A percentile compares a stretch with the other conserved stretches of the same genome.
These are phyloP conservation scores for Ogataea saltuana DNA, from an alignment of 805 yeast genomes.

Conservation along the genomic window DNA sequence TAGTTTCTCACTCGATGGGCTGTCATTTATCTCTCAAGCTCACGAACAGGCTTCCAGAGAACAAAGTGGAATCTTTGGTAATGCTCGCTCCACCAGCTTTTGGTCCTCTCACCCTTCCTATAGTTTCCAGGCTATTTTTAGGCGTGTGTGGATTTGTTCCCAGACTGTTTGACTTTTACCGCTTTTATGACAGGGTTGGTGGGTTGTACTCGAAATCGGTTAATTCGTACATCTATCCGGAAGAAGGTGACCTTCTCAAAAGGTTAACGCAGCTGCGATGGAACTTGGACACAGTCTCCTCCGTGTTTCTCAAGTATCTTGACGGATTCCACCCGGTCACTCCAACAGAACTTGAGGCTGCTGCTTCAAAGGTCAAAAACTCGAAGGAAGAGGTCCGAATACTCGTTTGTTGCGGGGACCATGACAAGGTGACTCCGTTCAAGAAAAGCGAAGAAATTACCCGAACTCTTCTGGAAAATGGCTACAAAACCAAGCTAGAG, in stretches of 20 bases:
- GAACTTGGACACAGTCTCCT: conserved; percentile 65
- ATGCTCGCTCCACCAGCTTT: conserved; percentile 49
- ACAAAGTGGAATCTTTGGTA: conserved; percentile 48
- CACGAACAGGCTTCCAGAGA: conserved; percentile 38
- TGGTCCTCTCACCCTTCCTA: conserved; percentile 19
- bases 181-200: conserved; percentile 60
- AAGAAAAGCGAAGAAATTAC: conserved; percentile 35
- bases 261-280: conserved; percentile 63
- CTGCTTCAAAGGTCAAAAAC: conserved; percentile 40
- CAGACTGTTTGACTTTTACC: conserved; percentile 50
- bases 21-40: conserved; percentile 48
- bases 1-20: conserved; percentile 61
- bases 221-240: conserved; percentile 47
- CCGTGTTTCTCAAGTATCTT: conserved; percentile 53
- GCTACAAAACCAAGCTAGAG: conserved; percentile 37
- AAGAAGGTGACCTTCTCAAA: conserved; percentile 35
- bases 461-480: conserved; percentile 30
- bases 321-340: conserved; percentile 49
- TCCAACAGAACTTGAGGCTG: conserved; percentile 44
- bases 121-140: conserved; percentile 24
- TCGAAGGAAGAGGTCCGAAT: conserved; percentile 41
- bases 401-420: conserved; percentile 57
- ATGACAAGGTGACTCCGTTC: conserved; percentile 56
- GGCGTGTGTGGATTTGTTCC: conserved; percentile 42
- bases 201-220: conserved; percentile 66